Evolutionary conservation across 1,139 yeast genomes (phyloP).

Genomic region (Geotrichum restrictum): DNA sequence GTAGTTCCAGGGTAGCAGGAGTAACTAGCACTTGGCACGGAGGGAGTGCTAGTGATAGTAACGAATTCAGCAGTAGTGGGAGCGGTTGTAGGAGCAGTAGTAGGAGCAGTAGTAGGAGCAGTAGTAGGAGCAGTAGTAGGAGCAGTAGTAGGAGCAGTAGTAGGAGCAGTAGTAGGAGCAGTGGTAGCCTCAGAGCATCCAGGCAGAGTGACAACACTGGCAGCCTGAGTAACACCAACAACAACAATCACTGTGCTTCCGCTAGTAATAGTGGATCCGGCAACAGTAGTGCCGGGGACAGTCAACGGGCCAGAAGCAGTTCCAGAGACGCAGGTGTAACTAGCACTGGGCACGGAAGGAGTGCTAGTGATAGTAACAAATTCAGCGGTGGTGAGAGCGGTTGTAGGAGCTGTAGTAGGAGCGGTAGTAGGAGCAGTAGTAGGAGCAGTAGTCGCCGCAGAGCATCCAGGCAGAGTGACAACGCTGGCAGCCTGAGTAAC

Average conservation of each 20-base stretch:
- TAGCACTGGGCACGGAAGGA: slow-evolving; percentile 4
- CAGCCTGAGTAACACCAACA: neutral
- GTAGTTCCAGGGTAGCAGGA: slow-evolving; percentile 18
- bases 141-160: neutral
- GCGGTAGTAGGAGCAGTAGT: neutral
- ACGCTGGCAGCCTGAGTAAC: slow-evolving; percentile 8
- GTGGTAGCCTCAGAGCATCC: slow-evolving; percentile 19
- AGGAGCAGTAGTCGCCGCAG: neutral
- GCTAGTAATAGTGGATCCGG: slow-evolving; percentile 19
- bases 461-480: slow-evolving; percentile 24
- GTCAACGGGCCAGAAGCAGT: slow-evolving; percentile 9
- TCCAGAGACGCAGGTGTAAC: slow-evolving; percentile 17
- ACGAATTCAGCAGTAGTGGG: slow-evolving; percentile 8
- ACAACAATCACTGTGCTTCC: neutral
- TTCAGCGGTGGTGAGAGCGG: slow-evolving; percentile 5
- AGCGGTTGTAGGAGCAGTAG: slow-evolving; percentile 2
- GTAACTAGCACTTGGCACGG: slow-evolving; percentile 4
- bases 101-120: slow-evolving; percentile 1
- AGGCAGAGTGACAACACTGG: slow-evolving; percentile 22
- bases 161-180: slow-evolving; percentile 21
- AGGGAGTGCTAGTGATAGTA: slow-evolving; percentile 1
- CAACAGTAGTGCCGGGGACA: slow-evolving; percentile 16
- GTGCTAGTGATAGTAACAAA: neutral
- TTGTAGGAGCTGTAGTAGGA: slow-evolving; percentile 7
- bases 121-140: neutral